These are phyloP conservation scores for Barnettozyma californica DNA, from an alignment of 805 yeast species.

Conservation along the genomic window DNA sequence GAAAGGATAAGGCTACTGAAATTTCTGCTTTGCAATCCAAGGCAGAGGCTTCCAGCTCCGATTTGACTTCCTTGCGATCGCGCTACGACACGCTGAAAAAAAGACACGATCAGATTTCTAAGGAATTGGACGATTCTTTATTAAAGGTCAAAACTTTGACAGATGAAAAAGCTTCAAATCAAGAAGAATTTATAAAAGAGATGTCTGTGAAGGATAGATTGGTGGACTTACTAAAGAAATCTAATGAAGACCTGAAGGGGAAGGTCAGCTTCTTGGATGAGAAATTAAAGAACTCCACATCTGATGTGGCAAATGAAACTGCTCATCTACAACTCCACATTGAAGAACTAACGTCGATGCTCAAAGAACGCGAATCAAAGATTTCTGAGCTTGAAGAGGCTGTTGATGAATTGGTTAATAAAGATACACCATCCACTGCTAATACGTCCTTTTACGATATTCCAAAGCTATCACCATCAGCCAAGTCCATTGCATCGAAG, in stretches of 20 bases:
- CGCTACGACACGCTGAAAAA: slow-evolving; percentile 28
- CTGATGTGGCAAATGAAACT: slow-evolving; percentile 44
- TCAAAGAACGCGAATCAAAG: slow-evolving; percentile 38
- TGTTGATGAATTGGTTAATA: slow-evolving; percentile 36
- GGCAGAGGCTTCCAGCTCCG: slow-evolving; percentile 24
- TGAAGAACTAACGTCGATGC: slow-evolving; percentile 48
- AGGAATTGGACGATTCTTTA: slow-evolving; percentile 38
- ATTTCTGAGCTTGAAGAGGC: slow-evolving; percentile 39
- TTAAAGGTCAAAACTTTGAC: slow-evolving; percentile 42
- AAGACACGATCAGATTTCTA: slow-evolving; percentile 33
- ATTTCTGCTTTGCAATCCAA: slow-evolving; percentile 24
- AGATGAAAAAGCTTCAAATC: slow-evolving; percentile 36
- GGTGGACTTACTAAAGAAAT: slow-evolving; percentile 48
- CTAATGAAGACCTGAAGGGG: slow-evolving; percentile 44
- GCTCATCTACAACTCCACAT: slow-evolving; percentile 51
- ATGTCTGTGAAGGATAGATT: slow-evolving; percentile 58
- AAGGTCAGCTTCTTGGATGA: slow-evolving; percentile 52
- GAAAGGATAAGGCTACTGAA: slow-evolving; percentile 25
- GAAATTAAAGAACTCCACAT: slow-evolving; percentile 22
- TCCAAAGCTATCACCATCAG: slow-evolving; percentile 46
- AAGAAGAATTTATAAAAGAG: slow-evolving; percentile 51
- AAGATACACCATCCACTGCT: slow-evolving; percentile 3
- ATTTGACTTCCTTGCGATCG: slow-evolving; percentile 26
- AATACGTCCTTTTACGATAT: slow-evolving; percentile 20
- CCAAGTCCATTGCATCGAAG: slow-evolving; percentile 46